Evolutionary conservation across 768 basidiomycete genomes (phyloP), one percentile per base, ranked within the genome.

Genomic region (Rhodocollybia butyracea): DNA sequence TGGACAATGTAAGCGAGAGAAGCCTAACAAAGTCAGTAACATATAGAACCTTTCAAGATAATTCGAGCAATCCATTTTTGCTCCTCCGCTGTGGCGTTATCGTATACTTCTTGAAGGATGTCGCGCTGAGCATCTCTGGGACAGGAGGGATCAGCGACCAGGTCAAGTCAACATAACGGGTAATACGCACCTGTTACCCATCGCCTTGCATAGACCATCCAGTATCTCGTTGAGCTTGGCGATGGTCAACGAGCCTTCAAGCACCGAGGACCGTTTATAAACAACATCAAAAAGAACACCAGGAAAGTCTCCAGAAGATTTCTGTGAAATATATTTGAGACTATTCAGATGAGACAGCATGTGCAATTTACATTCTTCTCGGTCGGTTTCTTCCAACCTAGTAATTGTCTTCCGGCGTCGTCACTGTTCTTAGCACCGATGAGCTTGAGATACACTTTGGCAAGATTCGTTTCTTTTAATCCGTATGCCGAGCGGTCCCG

Each of bases 51-150:
- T 80, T 98, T 97, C 31, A 98, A 76, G 46, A 99, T 90, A 66
- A 99, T 92, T 7, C 94, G 83, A n/a, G 91, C 87, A 55, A 99
- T 86, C 97, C 97, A 99, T 46, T 85, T 83, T 64, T 97, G 95
- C 64, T 98, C 95, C 54, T 87, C 83, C 0, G 95, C 76, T 1
- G 94, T 96, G 24, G 87, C 75, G 40, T 82, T 81, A 63, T 91
- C 88, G 61, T 89, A 88, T 2, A 97, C 68, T 2, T 88, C 81
- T 59, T 88, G 84, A 58, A 98, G 67, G 26, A 94, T 82, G 46
- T 80, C 88, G 3, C 85, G 80, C 62, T 95, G 91, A 11, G 81
- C 63, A 19, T 90, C 86, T 26, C 94, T 97, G 21, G 5, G 11
- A 24, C 21, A 22, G 31, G 56, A n/a, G 3, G 5, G 21, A 31